Percentiles rank a stretch among this genome's conserved stretches.
These are phyloP conservation scores for Trichophyton verrucosum DNA, from an alignment of 2,329 filamentous ascomycete genomes.

Conservation along the genomic window DNA sequence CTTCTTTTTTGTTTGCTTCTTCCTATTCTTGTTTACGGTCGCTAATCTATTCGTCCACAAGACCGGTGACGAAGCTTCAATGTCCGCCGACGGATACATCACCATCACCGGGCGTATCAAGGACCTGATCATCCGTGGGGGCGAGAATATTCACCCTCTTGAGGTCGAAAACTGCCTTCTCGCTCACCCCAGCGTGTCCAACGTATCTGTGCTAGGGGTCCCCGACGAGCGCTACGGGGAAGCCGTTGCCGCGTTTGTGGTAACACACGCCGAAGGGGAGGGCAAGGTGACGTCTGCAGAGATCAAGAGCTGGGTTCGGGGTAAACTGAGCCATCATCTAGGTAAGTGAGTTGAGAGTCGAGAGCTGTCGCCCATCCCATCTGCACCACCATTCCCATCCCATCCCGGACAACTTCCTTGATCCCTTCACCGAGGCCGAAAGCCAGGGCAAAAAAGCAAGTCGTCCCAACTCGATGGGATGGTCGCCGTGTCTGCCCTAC, in stretches of 20 bases:
- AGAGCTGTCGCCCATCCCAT: neutral
- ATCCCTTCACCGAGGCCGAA: neutral
- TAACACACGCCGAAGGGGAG: slow-evolving; percentile 36
- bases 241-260: slow-evolving; percentile 70
- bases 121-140: slow-evolving; percentile 86
- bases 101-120: slow-evolving; percentile 86
- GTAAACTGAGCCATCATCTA: slow-evolving; percentile 58
- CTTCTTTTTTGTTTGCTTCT: neutral
- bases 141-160: slow-evolving; percentile 90
- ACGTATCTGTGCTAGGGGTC: slow-evolving; percentile 73
- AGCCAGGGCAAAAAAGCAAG: neutral
- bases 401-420: neutral
- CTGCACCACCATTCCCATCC: neutral
- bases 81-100: slow-evolving; percentile 73
- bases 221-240: slow-evolving; percentile 77
- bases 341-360: slow-evolving; percentile 30
- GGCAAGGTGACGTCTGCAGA: slow-evolving; percentile 42
- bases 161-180: slow-evolving; percentile 86
- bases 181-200: slow-evolving; percentile 54
- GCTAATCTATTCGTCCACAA: slow-evolving; percentile 24
- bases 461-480: neutral
- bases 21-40: neutral
- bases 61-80: slow-evolving; percentile 80
- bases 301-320: slow-evolving; percentile 59
- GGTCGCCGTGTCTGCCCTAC: neutral